Base-by-base conservation (phyloP, 495 filamentous ascomycete species). In the Hypoxylon intermedium region DNA sequence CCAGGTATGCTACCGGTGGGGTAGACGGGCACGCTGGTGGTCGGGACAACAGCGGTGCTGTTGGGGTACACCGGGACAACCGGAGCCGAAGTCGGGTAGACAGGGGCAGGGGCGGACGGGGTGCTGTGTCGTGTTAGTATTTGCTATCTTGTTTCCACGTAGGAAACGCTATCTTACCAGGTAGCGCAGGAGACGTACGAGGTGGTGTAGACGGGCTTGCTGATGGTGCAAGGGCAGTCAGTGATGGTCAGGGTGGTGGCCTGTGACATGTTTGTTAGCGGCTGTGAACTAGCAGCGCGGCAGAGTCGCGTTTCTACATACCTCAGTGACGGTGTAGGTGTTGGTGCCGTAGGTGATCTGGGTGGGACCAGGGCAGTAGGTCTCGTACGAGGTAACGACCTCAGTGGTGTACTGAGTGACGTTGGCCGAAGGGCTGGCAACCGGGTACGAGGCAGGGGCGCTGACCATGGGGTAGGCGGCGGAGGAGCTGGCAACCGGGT, bases 321-420 rank as follows among this genome's bases (percentile, higher is more conserved):
- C 87, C 78, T 85, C 82, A 69, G 89, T 89, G 75, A 93, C 83
- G 72, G 85, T 90, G 87, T 91, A 89, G 79, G 90, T 94, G 54
- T 80, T 74, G 74, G 77, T 77, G 74, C 82, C 84, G 80, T 87
- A 79, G 71, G 83, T 84, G 76, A 95, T 74, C 62, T 78, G 69
- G 69, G 92, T 95, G 66, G 91, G 74, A 67, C 76, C 79, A 11
- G 91, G 89, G 89, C 92, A 96, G 87, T 82, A 92, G 72, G 92
- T 96, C 80, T 87, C 89, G 82, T 87, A 88, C 40, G 83, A 78
- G 47, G 88, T 91, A 67, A 93, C 84, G 46, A 89, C 79, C 80
- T 93, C 87, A 59, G 90, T 96, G 77, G 83, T 83, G 77, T 83
- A 85, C 69, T n/a, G n/a, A n/a, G n/a, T n/a, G n/a, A n/a, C n/a